Base-by-base conservation (phyloP, 2,329 filamentous ascomycete genomes). In the Plenodomus biglobosus region DNA sequence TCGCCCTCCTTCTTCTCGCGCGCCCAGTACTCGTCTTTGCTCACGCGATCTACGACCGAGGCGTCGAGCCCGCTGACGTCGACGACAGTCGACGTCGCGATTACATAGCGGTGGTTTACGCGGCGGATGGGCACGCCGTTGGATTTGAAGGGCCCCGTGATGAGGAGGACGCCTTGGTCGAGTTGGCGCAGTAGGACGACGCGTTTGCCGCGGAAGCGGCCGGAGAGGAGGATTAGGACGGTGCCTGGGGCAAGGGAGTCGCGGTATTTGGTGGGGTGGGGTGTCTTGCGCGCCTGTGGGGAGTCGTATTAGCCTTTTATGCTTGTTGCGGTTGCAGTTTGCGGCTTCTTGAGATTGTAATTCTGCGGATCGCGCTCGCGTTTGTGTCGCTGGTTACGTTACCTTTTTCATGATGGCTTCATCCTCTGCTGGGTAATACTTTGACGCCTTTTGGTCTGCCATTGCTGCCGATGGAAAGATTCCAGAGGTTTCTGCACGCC, bases 131-230 rank as follows among this genome's bases (percentile, higher is more conserved):
- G 94, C 55, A 99, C 94, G 77, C 94, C 94, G 83, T 99, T 99
- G 81, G 97, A 87, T 85, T 97, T 97, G 89, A 97, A 99, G 76
- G 94, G 94, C 67, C 94, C 94, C 73, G 94, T 99, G 71, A 99
- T 91, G 75, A 99, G 89, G 76, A 99, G 90, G 62, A 96, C 89
- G 79, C 94, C 94, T 81, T 96, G 90, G 71, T 88, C 84, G 73
- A 97, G 91, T 77, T 87, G 85, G 85, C 96, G 96, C 75, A 99
- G 88, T 78, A 96, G 91, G 73, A 99, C 84, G 72, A 97, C 94
- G 76, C 94, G 94, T 90, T 97, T 97, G 84, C 94, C 94, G 71
- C 94, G 91, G 90, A 97, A 99, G 74, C 94, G 92, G 72, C 94
- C 94, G 75, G 94, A 92, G 75, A 99, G 91, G 75, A 99, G 90